These are phyloP conservation scores for Penicillium canescens DNA, from an alignment of 495 filamentous ascomycete species.

Conservation along the genomic window DNA sequence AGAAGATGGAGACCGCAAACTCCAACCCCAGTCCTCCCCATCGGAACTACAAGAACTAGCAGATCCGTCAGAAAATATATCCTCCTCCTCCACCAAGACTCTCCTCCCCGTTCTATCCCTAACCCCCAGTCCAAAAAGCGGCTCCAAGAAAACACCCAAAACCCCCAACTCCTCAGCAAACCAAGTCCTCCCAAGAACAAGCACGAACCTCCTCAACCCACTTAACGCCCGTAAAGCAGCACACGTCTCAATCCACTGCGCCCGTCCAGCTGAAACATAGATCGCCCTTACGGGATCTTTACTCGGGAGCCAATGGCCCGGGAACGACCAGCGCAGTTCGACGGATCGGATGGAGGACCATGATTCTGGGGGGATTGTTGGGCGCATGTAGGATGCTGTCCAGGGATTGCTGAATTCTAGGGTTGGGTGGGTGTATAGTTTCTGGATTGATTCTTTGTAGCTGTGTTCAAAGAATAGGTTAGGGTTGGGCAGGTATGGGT, in stretches of 20 bases:
- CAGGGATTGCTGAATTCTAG: slow-evolving; percentile 52
- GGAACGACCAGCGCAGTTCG: slow-evolving; percentile 48
- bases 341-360: slow-evolving; percentile 38
- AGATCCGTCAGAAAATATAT: not conserved
- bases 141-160: slow-evolving; percentile 36
- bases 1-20: not conserved
- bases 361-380: slow-evolving; percentile 33
- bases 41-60: not conserved
- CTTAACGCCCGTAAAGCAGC: slow-evolving; percentile 25
- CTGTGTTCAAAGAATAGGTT: slow-evolving; percentile 17
- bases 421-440: slow-evolving; percentile 40
- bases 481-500: not conserved
- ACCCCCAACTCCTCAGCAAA: slow-evolving; percentile 41
- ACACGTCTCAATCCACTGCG: slow-evolving; percentile 47
- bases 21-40: not conserved
- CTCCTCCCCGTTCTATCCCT: slow-evolving; percentile 2
- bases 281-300: slow-evolving; percentile 48
- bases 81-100: not conserved
- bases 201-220: slow-evolving; percentile 34
- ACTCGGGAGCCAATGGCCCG: slow-evolving; percentile 46
- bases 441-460: slow-evolving; percentile 39
- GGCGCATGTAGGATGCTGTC: slow-evolving; percentile 45
- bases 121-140: slow-evolving; percentile 31
- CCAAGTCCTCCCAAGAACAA: slow-evolving; percentile 40
- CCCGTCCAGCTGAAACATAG: slow-evolving; percentile 42